phyloP scores from a whole-genome alignment of 768 basidiomycete genomes.

The Rhodotorula diobovata region DNA sequence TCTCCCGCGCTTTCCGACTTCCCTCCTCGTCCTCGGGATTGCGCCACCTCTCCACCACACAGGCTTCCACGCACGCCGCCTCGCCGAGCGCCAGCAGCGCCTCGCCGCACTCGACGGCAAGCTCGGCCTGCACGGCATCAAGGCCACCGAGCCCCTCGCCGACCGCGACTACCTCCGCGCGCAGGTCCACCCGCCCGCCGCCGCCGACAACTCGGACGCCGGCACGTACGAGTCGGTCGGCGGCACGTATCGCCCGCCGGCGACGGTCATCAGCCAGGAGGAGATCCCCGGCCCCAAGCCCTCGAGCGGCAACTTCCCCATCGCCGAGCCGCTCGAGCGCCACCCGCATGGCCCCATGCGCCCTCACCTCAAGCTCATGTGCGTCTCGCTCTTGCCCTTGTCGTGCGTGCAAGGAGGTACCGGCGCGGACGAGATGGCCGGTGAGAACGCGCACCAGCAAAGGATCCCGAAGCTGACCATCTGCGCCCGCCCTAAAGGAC shows the following conservation, averaged over 20 bases:
- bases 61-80: slow-evolving; percentile 40
- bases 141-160: slow-evolving; percentile 16
- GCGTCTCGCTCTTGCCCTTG: not conserved
- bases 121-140: slow-evolving; percentile 58
- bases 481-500: not conserved
- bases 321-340: slow-evolving; percentile 15
- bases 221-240: not conserved
- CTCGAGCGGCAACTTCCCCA: slow-evolving; percentile 1
- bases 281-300: slow-evolving; percentile 30
- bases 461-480: not conserved
- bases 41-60: not conserved
- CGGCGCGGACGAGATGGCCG: no score
- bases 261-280: not conserved
- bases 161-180: slow-evolving; percentile 15
- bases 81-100: slow-evolving; percentile 31
- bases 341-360: slow-evolving; percentile 12
- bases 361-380: slow-evolving; percentile 37
- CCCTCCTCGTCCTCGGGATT: not conserved
- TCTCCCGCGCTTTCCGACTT: no score
- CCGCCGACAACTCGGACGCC: not conserved
- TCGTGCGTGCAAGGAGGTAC: no score
- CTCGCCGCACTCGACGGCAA: slow-evolving; percentile 56
- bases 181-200: slow-evolving; percentile 2
- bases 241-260: not conserved
- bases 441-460: not conserved